Evolutionary conservation across 371 early-diverging fungal genomes (phyloP), one percentile per base, ranked within the genome.

Genomic region (Rhizopus stolonifer): DNA sequence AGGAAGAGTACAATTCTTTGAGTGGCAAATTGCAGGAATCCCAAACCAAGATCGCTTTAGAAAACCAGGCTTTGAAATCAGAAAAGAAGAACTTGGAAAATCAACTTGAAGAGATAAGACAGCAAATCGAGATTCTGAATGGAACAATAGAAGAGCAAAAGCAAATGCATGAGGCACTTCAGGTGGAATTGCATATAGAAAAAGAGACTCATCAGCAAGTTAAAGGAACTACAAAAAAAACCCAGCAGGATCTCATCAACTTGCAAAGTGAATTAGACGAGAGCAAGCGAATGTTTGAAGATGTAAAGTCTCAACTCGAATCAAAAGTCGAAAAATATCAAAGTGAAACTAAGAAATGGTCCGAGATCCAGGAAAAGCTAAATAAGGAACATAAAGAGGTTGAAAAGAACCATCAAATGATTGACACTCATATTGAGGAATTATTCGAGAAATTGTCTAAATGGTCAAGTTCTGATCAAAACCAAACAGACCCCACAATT

Each of bases 111-210:
- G 24, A 51, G 13, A 49, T 53, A n/a, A 34, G 50, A 18, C 45
- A 49, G 13, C 36, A 59, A 42, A 45, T 60, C 10, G 15, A 46
- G 4, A 24, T 11, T 4, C 26, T 56, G 15, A 21, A 49, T n/a
- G 45, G 48, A 36, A 14, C 25, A 11, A 6, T 54, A 11, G 49
- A 63, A 32, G 73, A 67, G 36, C 64, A 63, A 44, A 70, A 64
- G 15, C 53, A 31, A 25, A 54, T 65, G 21, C 15, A 61, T 10
- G 46, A 52, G 11, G 58, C 55, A 24, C 58, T 62, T 0, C 52
- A 62, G 44, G 49, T 51, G 1, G 67, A 67, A 25, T 36, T 71
- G 11, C 26, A 24, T 18, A 14, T 15, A 3, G 54, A 60, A 32
- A 31, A 15, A 8, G 33, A 54, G 31, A 31, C 24, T 9, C 42